Conservation (phyloP, 2,329 filamentous ascomycete genomes). For the Botrytis elliptica region DNA sequence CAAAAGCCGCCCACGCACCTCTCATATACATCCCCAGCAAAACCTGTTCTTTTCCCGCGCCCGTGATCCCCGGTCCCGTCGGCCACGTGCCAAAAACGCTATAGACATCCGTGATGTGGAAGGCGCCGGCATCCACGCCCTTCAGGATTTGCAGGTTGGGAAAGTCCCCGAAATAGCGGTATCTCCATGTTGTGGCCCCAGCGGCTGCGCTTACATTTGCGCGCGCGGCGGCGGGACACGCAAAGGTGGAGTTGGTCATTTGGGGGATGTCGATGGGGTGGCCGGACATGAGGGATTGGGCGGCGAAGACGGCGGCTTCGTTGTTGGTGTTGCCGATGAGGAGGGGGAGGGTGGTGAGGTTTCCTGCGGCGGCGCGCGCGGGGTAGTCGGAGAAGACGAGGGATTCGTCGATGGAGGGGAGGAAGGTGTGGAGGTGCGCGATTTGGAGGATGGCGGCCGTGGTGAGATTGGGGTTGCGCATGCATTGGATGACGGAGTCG, state of each 20-base stretch:
- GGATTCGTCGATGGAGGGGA: conserved; percentile 34
- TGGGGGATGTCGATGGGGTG: conserved; percentile 32
- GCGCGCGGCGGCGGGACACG: conserved; percentile 37
- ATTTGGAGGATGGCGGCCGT: conserved; percentile 26
- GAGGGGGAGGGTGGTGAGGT: conserved; percentile 28
- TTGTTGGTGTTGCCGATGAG: conserved; percentile 39
- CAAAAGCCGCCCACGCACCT: conserved; percentile 43
- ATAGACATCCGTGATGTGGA: conserved; percentile 40
- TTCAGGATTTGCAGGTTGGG: conserved; percentile 33
- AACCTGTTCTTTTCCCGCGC: conserved; percentile 36
- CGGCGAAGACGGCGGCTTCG: conserved; percentile 34
- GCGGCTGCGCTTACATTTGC: conserved; percentile 32
- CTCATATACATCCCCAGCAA: conserved; percentile 40
- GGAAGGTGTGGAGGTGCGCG: conserved; percentile 29
- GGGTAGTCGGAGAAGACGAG: conserved; percentile 32
- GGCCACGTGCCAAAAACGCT: conserved; percentile 39
- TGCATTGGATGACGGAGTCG: conserved; percentile 32
- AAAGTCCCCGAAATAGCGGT: conserved; percentile 42
- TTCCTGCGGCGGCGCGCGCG: conserved; percentile 20
- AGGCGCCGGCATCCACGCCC: conserved; percentile 39
- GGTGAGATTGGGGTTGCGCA: conserved; percentile 29
- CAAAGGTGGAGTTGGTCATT: conserved; percentile 39
- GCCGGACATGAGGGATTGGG: conserved; percentile 28
- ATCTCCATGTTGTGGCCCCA: conserved; percentile 41
- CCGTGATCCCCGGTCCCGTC: conserved; percentile 2